Base-by-base conservation (phyloP, 495 filamentous ascomycete species). In the Xeromyces bisporus region DNA sequence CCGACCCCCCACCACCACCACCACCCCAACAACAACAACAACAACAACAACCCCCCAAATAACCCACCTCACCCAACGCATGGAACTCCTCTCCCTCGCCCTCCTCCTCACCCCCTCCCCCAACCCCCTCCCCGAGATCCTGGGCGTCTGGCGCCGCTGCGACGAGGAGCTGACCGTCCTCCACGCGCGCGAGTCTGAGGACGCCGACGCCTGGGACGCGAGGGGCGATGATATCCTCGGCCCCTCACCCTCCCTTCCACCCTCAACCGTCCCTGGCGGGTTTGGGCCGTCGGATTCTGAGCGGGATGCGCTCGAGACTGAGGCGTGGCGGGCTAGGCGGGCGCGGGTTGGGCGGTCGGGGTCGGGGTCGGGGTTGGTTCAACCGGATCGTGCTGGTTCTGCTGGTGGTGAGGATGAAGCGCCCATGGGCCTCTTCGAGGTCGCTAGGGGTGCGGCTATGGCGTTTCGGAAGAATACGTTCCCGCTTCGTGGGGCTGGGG, bases 401-500 rank as follows among this genome's bases (percentile, higher is more conserved):
- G 17, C 15, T 16, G 29, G 12, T 3, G n/a, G 15, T 17, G 29
- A 15, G 15, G 78, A 83, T 31, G 85, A 91, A 45, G 79, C 82
- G 18, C 89, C 89, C 0, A 86, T 94, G 76, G 85, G 83, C 2
- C 59, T 96, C 15, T 96, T 97, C 44, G 91, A 93, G 38, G 71
- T 96, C 25, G 84, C 86, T 6, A 66, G 83, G 16, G 83, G 76
- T 31, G 84, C 85, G 18, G 73, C 80, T 3, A 65, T 75, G 24
- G 85, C 91, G 6, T 66, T 79, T 14, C 66, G 71, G 32, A 69
- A 69, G 50, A 73, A 63, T 40, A 64, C 71, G 3, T 73, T 73
- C 39, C 69, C 69, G 7, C 44, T 76, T 7, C 48, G 56, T 9
- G 50, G 43, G 3, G 40, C 37, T 2, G 34, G 34, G 15, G n/a